Conservation (phyloP, 306 rosid genomes). For the Glycyrrhiza uralensis region DNA sequence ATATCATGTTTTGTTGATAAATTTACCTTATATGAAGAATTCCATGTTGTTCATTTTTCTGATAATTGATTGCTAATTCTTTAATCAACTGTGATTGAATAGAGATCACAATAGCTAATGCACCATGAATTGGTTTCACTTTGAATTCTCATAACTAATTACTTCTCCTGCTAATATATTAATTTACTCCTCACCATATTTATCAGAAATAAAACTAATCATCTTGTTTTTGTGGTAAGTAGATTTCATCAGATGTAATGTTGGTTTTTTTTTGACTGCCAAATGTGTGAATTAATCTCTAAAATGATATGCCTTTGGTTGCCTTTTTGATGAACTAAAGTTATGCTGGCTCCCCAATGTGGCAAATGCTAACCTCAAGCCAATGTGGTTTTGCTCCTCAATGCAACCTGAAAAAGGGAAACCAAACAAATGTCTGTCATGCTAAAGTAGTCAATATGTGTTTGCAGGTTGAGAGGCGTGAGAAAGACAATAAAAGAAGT, state of each 20-base stretch:
- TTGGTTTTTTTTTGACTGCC: not conserved
- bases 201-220: not conserved
- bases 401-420: not conserved
- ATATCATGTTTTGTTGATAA: slow-evolving; percentile 4
- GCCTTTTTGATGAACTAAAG: slow-evolving; percentile 6
- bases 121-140: slow-evolving; percentile 12
- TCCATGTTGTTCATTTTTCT: slow-evolving; percentile 7
- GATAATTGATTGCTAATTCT: slow-evolving; percentile 19
- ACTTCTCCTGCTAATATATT: not conserved
- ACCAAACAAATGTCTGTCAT: slow-evolving; percentile 18
- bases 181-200: not conserved
- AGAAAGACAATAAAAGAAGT: slow-evolving; percentile 73
- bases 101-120: not conserved
- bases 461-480: slow-evolving; percentile 96
- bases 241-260: not conserved
- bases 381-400: not conserved
- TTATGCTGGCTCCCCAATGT: not conserved
- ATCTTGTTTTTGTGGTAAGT: not conserved
- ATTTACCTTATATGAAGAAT: not conserved
- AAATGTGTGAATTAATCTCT: not conserved
- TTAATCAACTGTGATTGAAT: not conserved
- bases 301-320: not conserved
- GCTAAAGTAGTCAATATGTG: slow-evolving; percentile 32
- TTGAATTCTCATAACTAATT: not conserved
- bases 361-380: not conserved